Evolutionary conservation across 2,329 filamentous ascomycete species (phyloP), one percentile per base, ranked within the genome.

Genomic region (Colletotrichum camelliae): DNA sequence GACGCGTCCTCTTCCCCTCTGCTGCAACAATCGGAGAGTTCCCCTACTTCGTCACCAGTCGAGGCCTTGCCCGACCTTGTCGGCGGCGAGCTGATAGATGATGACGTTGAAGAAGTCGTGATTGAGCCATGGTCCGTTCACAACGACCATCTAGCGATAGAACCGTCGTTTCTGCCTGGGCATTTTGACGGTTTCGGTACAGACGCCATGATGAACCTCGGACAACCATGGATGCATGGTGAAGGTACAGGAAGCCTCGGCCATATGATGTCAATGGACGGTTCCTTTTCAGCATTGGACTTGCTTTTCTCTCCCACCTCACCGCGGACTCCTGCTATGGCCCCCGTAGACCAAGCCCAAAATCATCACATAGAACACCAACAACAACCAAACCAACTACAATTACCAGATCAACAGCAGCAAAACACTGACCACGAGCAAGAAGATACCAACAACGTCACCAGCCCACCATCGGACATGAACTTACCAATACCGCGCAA

Each of bases 91-190:
- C 24, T 29, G 37, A 2, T 69, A 4, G 70, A 16, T 16, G 57
- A 69, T 10, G 55, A 73, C 8, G 31, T 57, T 3, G 55, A 68
- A 15, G 70, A 73, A 15, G 29, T 73, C 5, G 37, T 29, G 7
- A 55, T 73, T 29, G 70, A 73, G 37, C 70, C 70, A 27, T 73
- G 70, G 70, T 29, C 65, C 24, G 31, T 69, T 18, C 27, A 62
- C 18, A 39, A 73, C n/a, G 8, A 37, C 8, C 43, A 58, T 27
- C 16, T 73, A 12, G 29, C 65, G 4, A 52, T 69, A 16, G 57
- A 69, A 29, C 70, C 65, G 2, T 73, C 43, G n/a, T 69, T 69
- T 12, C 29, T 62, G 7, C 21, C 57, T 9, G 65, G 55, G 2
- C 31, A 24, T 2, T 73, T 31, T 10, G 65, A 73, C 24, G 27